Evolutionary conservation across 225 moss, liverwort and hornwort genomes (phyloP).

Genomic region (Thuidium tamariscinum): DNA sequence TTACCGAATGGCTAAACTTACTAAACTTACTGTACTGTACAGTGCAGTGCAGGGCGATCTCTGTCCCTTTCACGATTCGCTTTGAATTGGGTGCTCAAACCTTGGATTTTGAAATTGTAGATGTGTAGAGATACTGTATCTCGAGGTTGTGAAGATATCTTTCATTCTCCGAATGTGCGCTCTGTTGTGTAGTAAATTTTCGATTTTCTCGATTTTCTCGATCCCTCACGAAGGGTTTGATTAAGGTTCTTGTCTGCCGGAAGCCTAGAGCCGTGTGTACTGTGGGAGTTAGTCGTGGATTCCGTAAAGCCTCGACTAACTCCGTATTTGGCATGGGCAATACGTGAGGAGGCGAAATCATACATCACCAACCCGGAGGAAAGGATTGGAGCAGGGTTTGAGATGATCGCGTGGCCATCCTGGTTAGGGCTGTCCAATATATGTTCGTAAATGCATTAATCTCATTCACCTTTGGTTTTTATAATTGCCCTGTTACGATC

Average conservation of each 20-base stretch:
- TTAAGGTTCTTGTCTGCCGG: neutral
- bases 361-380: neutral
- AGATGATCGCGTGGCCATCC: neutral
- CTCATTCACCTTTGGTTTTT: neutral
- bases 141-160: neutral
- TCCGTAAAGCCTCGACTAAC: no score
- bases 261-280: neutral
- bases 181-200: neutral
- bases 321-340: no score
- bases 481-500: neutral
- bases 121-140: neutral
- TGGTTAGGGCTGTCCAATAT: neutral
- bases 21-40: no score
- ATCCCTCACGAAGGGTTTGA: neutral
- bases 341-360: no score
- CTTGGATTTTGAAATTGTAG: no score
- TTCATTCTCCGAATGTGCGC: neutral
- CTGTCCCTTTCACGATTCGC: no score
- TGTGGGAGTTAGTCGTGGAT: neutral
- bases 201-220: neutral
- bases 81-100: no score
- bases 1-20: no score
- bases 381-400: neutral
- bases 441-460: neutral
- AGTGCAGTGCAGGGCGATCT: no score